Evolutionary conservation across 129 eudicot genomes (phyloP), one percentile per base, ranked within the genome.

Genomic region (Flaveria linearis): DNA sequence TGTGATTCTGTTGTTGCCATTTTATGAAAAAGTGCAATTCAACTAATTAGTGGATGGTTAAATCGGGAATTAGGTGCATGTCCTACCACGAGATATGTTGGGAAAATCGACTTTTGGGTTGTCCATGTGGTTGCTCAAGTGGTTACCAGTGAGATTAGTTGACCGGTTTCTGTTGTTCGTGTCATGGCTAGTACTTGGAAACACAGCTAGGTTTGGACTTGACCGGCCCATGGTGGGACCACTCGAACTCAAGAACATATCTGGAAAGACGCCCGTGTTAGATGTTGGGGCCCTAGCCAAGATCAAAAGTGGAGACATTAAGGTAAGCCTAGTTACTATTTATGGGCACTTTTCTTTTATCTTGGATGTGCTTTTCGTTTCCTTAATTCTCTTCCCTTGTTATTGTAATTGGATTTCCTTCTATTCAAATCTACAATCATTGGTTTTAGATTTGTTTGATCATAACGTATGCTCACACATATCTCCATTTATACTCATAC

Each of bases 91-190:
- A 84, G 98, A 91, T 82, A 91, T 94, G 97, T 75, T 94, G 63
- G 98, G 98, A 30, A 84, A 67, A 84, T 94, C 98, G 28, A 94
- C 98, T 85, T 94, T 94, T 57, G 98, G 91, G 84, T 66, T 94
- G 84, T 94, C 97, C 76, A 94, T 94, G 97, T 89, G 96, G 88
- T 78, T 94, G 81, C 96, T 94, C 78, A 89, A 91, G 93, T 94
- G 98, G 98, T 63, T 94, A 43, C 98, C 98, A 46, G 79, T 91
- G 74, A 83, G 90, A 72, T 80, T 89, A 26, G 98, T 94, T 67
- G 98, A 94, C 71, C 78, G 86, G 18, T 82, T 94, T 68, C 82
- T 94, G 67, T 82, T 94, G 72, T 82, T 89, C 33, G 80, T 84
- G n/a, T 87, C 96, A 33, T 57, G 93, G 89, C 49, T 89, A 7